Conservation (phyloP, 495 filamentous ascomycete genomes). For the Penicillium chermesinum region DNA sequence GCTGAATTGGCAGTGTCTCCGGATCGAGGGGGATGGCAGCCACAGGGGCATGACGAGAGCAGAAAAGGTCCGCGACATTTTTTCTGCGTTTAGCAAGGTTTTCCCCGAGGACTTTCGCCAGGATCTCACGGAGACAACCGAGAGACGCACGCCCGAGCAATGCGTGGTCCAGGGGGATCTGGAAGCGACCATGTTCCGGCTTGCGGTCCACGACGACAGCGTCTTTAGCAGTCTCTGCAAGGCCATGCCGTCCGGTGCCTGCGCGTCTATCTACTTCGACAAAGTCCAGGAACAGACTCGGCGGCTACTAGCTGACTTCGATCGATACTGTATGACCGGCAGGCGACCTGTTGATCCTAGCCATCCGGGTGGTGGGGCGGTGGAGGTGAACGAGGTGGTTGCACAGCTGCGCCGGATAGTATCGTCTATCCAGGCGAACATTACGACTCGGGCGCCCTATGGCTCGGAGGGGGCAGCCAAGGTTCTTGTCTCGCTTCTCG, state of each 20-base stretch:
- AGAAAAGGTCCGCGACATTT: conserved; percentile 43
- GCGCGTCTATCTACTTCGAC: conserved; percentile 45
- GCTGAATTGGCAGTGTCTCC: conserved; percentile 36
- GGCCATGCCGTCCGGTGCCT: conserved; percentile 41
- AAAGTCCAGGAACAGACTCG: conserved; percentile 37
- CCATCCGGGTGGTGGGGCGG: conserved; percentile 9
- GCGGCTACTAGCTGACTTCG: conserved; percentile 36
- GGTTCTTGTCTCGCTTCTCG: conserved; percentile 39
- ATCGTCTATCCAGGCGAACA: conserved; percentile 33
- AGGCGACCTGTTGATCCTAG: conserved; percentile 17
- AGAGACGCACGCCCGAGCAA: conserved; percentile 33
- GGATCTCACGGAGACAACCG: conserved; percentile 32
- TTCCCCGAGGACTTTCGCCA: conserved; percentile 44
- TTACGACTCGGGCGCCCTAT: conserved; percentile 31
- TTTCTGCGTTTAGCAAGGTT: conserved; percentile 44
- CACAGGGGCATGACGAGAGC: conserved; percentile 31
- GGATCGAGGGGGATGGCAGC: conserved; percentile 19
- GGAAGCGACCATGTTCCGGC: conserved; percentile 47
- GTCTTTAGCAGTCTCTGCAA: conserved; percentile 44
- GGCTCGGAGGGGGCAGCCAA: conserved; percentile 36
- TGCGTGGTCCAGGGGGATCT: conserved; percentile 46
- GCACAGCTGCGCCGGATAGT: conserved; percentile 30
- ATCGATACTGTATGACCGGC: conserved; percentile 38
- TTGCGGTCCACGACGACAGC: conserved; percentile 44
- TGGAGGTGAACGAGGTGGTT: conserved; percentile 33